A percentile compares a stretch with the other conserved stretches of the same genome.
Evolutionary conservation across 23 red algal genomes (phyloP).

Genomic region (Chondrus crispus): DNA sequence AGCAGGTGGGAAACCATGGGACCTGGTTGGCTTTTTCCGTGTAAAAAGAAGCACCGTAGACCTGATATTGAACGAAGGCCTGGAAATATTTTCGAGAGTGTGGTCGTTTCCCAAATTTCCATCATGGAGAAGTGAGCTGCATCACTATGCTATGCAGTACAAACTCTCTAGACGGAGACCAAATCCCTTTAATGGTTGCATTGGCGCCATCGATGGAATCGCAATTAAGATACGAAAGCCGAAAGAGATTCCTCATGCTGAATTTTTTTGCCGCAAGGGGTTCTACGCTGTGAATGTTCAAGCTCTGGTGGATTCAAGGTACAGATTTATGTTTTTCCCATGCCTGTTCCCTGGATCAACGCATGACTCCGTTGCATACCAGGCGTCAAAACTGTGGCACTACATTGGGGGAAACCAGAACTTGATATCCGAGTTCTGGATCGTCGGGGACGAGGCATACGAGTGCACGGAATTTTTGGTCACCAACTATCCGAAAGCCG

Average conservation of each 20-base stretch:
- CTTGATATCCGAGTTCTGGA: not conserved
- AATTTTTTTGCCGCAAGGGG: not conserved
- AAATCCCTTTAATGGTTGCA: not conserved
- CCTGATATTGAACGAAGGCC: not conserved
- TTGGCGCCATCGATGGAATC: not conserved
- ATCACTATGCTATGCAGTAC: not conserved
- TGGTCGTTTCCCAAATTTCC: not conserved
- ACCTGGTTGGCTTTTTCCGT: not conserved
- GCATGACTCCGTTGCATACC: not conserved
- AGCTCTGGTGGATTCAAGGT: not conserved
- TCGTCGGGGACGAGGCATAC: slow-evolving; percentile 15
- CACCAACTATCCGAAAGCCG: not conserved
- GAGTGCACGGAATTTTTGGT: not conserved
- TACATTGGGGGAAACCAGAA: not conserved
- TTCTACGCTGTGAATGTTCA: not conserved
- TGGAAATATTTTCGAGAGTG: not conserved
- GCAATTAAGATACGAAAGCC: not conserved
- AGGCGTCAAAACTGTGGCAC: not conserved
- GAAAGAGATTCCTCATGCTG: not conserved
- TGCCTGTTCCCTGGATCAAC: not conserved
- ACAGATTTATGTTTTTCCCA: not conserved
- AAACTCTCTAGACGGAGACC: not conserved
- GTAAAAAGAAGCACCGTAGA: not conserved
- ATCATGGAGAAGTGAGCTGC: not conserved
- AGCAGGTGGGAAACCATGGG: not conserved